These are phyloP conservation scores for Millerozyma acaciae DNA, from an alignment of 805 yeast species.

Conservation along the genomic window DNA sequence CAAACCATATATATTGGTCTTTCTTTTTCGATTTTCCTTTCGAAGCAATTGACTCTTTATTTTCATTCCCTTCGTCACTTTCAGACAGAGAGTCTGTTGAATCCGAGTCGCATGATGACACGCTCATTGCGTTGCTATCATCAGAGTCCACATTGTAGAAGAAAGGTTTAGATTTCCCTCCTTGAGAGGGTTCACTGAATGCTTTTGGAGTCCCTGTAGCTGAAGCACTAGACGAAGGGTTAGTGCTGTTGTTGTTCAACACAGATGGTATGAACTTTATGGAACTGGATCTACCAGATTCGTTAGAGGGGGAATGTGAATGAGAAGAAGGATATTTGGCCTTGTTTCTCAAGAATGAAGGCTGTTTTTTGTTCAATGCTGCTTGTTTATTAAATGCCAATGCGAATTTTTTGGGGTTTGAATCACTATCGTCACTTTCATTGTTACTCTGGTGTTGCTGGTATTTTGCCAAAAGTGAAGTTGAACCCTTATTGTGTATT, in stretches of 20 bases:
- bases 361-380: not conserved
- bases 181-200: slow-evolving; percentile 4
- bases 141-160: slow-evolving; percentile 28
- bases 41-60: slow-evolving; percentile 5
- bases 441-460: slow-evolving; percentile 13
- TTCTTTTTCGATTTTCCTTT: slow-evolving; percentile 6
- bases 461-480: slow-evolving; percentile 15
- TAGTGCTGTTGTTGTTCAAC: slow-evolving; percentile 6
- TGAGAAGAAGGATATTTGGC: too few species aligned
- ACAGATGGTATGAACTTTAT: slow-evolving; percentile 30
- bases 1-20: slow-evolving; percentile 35
- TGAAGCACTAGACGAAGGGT: slow-evolving; percentile 3
- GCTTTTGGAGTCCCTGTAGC: slow-evolving; percentile 6
- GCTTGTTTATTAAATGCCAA: slow-evolving; percentile 7
- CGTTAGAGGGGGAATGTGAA: too few species aligned
- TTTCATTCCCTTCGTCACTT: slow-evolving; percentile 13
- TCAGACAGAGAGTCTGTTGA: slow-evolving; percentile 5
- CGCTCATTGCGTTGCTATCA: slow-evolving; percentile 8
- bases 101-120: slow-evolving; percentile 5
- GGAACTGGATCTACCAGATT: too few species aligned
- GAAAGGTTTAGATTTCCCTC: slow-evolving; percentile 13
- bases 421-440: slow-evolving; percentile 14
- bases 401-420: slow-evolving; percentile 11
- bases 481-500: slow-evolving; percentile 8
- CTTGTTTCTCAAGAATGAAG: too few species aligned